Evolutionary conservation across 2,329 filamentous ascomycete species (phyloP), one percentile per base, ranked within the genome.

Genomic region (Cladosporium sp.): DNA sequence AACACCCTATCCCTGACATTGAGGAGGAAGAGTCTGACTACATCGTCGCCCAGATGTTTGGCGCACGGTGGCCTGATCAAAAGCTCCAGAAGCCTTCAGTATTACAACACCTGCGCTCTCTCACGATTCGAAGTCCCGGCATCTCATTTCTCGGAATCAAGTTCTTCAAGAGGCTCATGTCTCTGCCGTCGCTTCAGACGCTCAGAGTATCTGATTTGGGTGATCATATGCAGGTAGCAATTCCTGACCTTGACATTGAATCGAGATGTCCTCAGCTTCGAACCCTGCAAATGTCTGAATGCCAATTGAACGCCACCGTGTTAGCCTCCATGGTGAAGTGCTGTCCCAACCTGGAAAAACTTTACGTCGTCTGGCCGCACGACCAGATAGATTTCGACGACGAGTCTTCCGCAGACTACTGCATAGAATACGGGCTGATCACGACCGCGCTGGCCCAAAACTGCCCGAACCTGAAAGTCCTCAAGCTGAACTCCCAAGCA

Each of bases 11-110:
- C 11, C 8, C 15, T 12, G 43, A 47, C 20, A 15, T 32, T 12
- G 43, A 47, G 15, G 20, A 47, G 18, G 43, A 47, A 11, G 43
- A 39, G 15, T 38, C 43, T 3, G 43, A 47, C 13, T 47, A 47
- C 9, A 11, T 16, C 1, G 13, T 39, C 16, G 43, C 43, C 7
- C 33, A 47, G 35, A 47, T 47, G 43, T 39, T 47, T 25, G 43
- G 35, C 6, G 22, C 36, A 4, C 16, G 22, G 4, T 39, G 43
- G 43, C 35, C 25, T 4, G n/a, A 29, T 12, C 43, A 38, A 20
- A 29, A 29, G 9, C 16, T 39, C 15, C 43, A 32, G 22, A 47
- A 47, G 36, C 35, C 36, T n/a, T 19, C 22, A 4, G 25, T 19
- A 3, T 22, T 46, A 7, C 32, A 35, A n/a, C 32, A 35, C 11